These are phyloP conservation scores for Nemophila menziesii DNA, from an alignment of 257 asterid species.

Conservation along the genomic window DNA sequence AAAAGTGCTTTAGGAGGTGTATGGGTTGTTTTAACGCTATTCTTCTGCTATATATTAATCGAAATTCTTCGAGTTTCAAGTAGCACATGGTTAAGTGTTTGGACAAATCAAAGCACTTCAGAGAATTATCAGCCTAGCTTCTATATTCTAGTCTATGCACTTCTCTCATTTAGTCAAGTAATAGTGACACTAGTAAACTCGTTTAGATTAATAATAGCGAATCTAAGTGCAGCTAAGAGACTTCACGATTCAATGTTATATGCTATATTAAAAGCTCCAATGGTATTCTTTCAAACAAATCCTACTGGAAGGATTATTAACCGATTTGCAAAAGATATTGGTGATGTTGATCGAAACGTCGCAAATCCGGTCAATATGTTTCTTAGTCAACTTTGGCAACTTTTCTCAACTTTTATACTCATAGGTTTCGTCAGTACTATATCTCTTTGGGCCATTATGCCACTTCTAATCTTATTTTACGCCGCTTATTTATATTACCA, in stretches of 20 bases:
- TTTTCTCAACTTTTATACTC: constrained; percentile 60
- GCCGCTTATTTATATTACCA: constrained; percentile 63
- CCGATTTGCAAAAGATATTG: constrained; percentile 84
- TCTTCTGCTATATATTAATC: constrained; percentile 46
- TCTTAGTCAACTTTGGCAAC: constrained; percentile 59
- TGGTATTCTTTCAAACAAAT: constrained; percentile 81
- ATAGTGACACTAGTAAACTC: constrained; percentile 72
- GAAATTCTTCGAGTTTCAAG: constrained; percentile 73
- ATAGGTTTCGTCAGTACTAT: constrained; percentile 62
- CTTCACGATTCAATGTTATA: constrained; percentile 64
- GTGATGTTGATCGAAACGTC: constrained; percentile 66
- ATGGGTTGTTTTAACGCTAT: constrained; percentile 74
- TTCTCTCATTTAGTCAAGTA: constrained; percentile 68
- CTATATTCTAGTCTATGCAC: constrained; percentile 60
- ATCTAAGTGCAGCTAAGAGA: constrained; percentile 57
- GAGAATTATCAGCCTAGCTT: constrained; percentile 34
- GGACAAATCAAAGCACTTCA: constrained; percentile 54
- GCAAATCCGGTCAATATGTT: constrained; percentile 36
- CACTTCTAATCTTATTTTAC: constrained; percentile 59
- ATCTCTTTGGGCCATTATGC: constrained; percentile 75
- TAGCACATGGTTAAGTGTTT: constrained; percentile 91
- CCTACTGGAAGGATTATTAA: constrained; percentile 76
- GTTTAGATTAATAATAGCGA: constrained; percentile 66
- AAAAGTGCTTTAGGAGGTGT: constrained; percentile 85
- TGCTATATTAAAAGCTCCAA: constrained; percentile 70